These are phyloP conservation scores for Phalaenopsis hybrid DNA, from an alignment of 116 monocot genomes.

Conservation along the genomic window DNA sequence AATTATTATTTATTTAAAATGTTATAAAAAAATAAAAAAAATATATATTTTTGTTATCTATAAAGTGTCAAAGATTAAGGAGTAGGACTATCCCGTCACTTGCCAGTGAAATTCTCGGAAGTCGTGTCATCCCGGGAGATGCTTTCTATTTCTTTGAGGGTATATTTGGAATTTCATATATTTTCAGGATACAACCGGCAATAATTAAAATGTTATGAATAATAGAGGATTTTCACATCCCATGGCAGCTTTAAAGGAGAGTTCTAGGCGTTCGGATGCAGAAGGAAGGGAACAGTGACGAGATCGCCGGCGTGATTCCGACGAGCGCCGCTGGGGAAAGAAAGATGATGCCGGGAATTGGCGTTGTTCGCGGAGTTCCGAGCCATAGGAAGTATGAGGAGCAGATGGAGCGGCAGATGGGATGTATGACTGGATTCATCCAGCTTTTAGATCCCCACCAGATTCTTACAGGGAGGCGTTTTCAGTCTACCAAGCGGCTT, in stretches of 20 bases:
- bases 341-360: slow-evolving; percentile 24
- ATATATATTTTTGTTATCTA: too few relatives aligned
- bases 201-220: too few relatives aligned
- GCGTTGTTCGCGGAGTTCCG: slow-evolving; percentile 7
- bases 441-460: slow-evolving; percentile 87
- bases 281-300: background rate
- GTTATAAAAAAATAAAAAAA: too few relatives aligned
- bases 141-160: too few relatives aligned
- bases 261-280: background rate
- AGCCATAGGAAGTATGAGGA: slow-evolving; percentile 32
- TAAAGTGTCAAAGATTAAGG: too few relatives aligned
- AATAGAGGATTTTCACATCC: background rate
- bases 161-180: too few relatives aligned
- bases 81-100: too few relatives aligned
- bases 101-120: too few relatives aligned
- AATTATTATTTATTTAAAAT: too few relatives aligned
- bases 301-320: background rate
- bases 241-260: background rate
- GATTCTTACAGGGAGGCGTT: slow-evolving; percentile 34
- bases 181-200: too few relatives aligned
- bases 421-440: slow-evolving; percentile 88
- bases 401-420: slow-evolving; percentile 72
- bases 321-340: background rate
- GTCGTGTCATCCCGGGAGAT: too few relatives aligned
- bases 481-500: slow-evolving; percentile 41